Evolutionary conservation across 345 rosid genomes (phyloP).

Genomic region (Hibiscus tridactylites): DNA sequence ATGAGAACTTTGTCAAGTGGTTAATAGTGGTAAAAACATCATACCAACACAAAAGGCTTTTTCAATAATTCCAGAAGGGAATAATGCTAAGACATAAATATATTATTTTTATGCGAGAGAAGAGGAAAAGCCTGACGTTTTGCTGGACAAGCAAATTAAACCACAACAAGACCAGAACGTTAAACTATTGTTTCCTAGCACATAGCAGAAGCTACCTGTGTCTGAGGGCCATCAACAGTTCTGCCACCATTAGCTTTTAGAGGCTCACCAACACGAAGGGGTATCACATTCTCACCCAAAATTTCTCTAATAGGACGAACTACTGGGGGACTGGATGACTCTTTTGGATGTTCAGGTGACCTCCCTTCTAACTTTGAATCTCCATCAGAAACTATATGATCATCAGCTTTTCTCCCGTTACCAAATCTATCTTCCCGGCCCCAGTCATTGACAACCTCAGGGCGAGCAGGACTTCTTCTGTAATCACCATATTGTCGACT

Average conservation of each 20-base stretch:
- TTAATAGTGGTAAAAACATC: not conserved
- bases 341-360: slow-evolving; percentile 68
- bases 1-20: not conserved
- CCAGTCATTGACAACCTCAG: slow-evolving; percentile 84
- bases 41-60: not conserved
- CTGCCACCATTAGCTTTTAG: slow-evolving; percentile 59
- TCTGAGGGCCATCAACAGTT: slow-evolving; percentile 35
- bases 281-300: slow-evolving; percentile 77
- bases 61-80: not conserved
- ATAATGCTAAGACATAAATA: not conserved
- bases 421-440: slow-evolving; percentile 89
- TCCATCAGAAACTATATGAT: slow-evolving; percentile 36
- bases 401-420: slow-evolving; percentile 51
- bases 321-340: slow-evolving; percentile 67
- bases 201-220: slow-evolving; percentile 47
- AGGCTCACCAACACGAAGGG: slow-evolving; percentile 77
- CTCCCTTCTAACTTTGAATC: slow-evolving; percentile 50
- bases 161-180: slow-evolving; percentile 1
- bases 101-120: slow-evolving; percentile 3
- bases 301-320: slow-evolving; percentile 41
- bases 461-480: slow-evolving; percentile 64
- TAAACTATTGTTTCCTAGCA: not conserved
- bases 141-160: slow-evolving; percentile 1
- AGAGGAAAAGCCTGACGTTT: not conserved
- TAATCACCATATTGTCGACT: slow-evolving; percentile 41